Base-by-base conservation (phyloP, 345 rosid species). In the Raphanus sativus region DNA sequence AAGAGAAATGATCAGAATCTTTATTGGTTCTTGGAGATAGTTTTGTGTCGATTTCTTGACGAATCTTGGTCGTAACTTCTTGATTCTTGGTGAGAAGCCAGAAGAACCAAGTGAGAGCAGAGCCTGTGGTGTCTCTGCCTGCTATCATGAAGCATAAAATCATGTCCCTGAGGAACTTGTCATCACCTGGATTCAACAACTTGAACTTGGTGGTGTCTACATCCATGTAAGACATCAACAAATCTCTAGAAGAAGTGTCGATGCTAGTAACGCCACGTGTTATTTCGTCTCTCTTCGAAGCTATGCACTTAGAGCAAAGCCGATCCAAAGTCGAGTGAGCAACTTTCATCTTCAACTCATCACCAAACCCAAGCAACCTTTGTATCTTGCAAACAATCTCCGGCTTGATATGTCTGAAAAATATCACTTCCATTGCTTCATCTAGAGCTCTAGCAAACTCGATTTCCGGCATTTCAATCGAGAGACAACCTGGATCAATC, bases 31-130 rank as follows among this genome's bases (percentile, higher is more conserved):
- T 71, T 29, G 62, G 72, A 75, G 61, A 45, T 21, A 78, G 24
- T 13, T 54, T 56, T 61, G 65, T 32, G n/a, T 58, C 71, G 73
- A 79, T 56, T 65, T 85, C 82, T 63, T 79, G 76, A 25, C 75
- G 68, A 54, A 81, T 83, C 69, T 76, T 79, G 36, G 15, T 62
- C 34, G 69, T 75, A 3, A n/a, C 68, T 6, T 16, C 1, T 2
- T 80, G 78, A 59, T 80, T 75, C 34, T 71, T 77, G 1, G 81
- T 74, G 21, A 81, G 67, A 40, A 77, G 74, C 86, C 81, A 83
- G 25, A 85, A 81, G 70, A 40, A 40, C 48, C 48, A 40, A 3
- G 48, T 40, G 48, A 40, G 48, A 40, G 48, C 48, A 11, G 83
- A 62, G 7, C 75, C 73, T 9, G 81, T 71, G 4, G 86, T 81